Evolutionary conservation across 345 rosid species (phyloP).

Genomic region (Sonneratia alba): DNA sequence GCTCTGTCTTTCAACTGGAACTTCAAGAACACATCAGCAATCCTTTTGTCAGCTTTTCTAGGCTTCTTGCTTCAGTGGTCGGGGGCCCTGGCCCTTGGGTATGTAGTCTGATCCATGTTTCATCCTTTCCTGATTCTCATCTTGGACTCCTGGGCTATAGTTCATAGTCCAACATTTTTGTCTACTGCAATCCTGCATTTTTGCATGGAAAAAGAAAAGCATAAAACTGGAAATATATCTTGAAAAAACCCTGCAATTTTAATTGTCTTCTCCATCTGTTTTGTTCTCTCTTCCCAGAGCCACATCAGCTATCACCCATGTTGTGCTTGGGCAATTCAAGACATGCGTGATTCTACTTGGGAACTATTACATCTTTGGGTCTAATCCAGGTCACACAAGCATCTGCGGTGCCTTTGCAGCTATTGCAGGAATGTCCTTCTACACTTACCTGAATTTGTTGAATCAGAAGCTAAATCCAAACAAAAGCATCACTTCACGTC

Average conservation of each 20-base stretch:
- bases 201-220: too few species aligned
- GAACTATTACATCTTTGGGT: constrained; percentile 43
- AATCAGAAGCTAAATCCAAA: constrained; percentile 25
- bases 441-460: constrained; percentile 41
- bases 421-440: constrained; percentile 57
- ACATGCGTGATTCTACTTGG: constrained; percentile 65
- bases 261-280: neutral
- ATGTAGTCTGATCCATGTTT: constrained; percentile 11
- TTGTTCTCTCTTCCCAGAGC: constrained; percentile 30
- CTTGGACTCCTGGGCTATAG: neutral
- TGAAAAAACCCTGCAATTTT: too few species aligned
- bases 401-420: constrained; percentile 57
- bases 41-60: constrained; percentile 66
- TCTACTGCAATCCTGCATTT: too few species aligned
- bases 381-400: constrained; percentile 58
- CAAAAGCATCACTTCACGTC: constrained; percentile 18
- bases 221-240: too few species aligned
- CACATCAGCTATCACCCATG: constrained; percentile 66
- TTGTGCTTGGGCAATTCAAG: constrained; percentile 74
- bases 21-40: constrained; percentile 41
- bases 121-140: neutral
- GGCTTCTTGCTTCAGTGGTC: constrained; percentile 99
- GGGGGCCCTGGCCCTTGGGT: constrained; percentile 96
- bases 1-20: constrained; percentile 68
- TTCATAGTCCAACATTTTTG: too few species aligned